A percentile compares a stretch with the other conserved stretches of the same genome.
phyloP scores from a whole-genome alignment of 2,329 filamentous ascomycete species.

The Ceratocystis harringtonii region DNA sequence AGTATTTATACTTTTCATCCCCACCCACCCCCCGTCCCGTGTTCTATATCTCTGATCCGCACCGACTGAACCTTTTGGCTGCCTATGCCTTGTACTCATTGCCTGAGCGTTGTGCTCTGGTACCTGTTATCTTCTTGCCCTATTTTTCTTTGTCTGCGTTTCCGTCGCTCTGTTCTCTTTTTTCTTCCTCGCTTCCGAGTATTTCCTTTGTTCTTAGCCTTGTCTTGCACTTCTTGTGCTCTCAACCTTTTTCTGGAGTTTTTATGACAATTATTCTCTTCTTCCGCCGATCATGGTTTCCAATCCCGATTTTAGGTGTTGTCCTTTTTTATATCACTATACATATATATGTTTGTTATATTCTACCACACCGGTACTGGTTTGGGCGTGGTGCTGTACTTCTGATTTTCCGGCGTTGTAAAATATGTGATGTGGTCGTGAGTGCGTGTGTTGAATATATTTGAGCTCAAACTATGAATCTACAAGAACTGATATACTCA shows the following conservation, averaged over 20 bases:
- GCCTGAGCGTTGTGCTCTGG: conserved; percentile 12
- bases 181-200: conserved; percentile 19
- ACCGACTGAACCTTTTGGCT: neutral
- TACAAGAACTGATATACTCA: no score
- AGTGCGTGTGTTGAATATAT: neutral
- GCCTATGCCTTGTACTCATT: neutral
- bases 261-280: conserved; percentile 7
- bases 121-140: conserved; percentile 9
- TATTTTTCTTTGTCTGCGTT: conserved; percentile 14
- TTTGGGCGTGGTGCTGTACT: neutral
- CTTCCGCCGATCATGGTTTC: neutral
- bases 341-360: neutral
- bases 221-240: conserved; percentile 1
- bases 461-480: no score
- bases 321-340: conserved; percentile 1
- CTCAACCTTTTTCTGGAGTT: neutral
- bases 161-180: conserved; percentile 17
- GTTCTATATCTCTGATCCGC: neutral
- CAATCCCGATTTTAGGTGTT: neutral
- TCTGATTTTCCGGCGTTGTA: neutral
- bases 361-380: neutral
- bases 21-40: neutral
- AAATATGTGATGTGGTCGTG: neutral
- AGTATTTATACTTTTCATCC: conserved; percentile 15
- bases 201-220: conserved; percentile 8